These are phyloP conservation scores for Pelargonium nanum DNA, from an alignment of 345 rosid genomes.

Conservation along the genomic window DNA sequence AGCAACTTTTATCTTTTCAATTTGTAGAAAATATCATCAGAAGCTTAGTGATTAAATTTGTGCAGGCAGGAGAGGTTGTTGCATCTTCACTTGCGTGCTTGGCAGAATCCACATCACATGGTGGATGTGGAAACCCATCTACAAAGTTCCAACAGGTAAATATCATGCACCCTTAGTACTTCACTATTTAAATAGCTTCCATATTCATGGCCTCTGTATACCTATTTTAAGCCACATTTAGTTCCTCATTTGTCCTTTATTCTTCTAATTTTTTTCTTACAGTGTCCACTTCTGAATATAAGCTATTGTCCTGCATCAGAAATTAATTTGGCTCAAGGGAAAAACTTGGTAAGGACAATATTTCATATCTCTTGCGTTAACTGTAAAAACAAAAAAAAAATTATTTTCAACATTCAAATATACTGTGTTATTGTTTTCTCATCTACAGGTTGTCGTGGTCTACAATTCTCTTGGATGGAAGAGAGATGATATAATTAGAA, in stretches of 20 bases:
- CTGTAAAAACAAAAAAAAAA: no score
- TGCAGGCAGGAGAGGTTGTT: conserved; percentile 81
- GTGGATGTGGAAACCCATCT: conserved; percentile 23
- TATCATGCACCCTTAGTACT: conserved; percentile 7
- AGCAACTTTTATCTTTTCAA: conserved; percentile 2
- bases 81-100: conserved; percentile 69
- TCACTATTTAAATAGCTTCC: conserved; percentile 4
- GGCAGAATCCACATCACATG: conserved; percentile 29
- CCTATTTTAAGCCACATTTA: background rate
- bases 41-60: conserved; percentile 4
- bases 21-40: background rate
- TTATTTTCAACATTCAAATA: conserved; percentile 14
- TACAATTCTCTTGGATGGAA: conserved; percentile 97
- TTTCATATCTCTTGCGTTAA: conserved; percentile 2
- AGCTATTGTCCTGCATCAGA: conserved; percentile 90
- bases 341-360: conserved; percentile 55
- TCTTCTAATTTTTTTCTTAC: conserved; percentile 12
- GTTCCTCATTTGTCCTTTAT: background rate
- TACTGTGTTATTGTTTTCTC: conserved; percentile 11
- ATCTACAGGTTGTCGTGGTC: conserved; percentile 60
- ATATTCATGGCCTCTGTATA: background rate
- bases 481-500: conserved; percentile 66
- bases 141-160: conserved; percentile 67
- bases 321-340: conserved; percentile 41
- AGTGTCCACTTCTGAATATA: conserved; percentile 95